Evolutionary conservation across 23 red algal species (phyloP), one percentile per base, ranked within the genome.

Genomic region (Cyanidioschyzon merolae): DNA sequence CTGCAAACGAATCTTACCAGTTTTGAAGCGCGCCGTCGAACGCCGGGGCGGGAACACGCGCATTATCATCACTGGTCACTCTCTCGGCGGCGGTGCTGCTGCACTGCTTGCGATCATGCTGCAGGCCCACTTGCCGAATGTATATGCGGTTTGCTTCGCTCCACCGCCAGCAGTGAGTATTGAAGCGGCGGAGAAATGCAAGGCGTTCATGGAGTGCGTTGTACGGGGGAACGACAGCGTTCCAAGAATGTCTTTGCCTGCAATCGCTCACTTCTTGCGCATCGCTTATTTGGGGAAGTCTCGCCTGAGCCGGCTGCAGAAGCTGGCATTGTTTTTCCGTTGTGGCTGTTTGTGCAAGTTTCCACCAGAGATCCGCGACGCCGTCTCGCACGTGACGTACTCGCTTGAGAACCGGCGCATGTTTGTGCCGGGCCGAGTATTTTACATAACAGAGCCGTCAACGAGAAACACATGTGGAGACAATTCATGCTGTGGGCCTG

Each of bases 151-250:
- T 40, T 81, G 78, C 50, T 81, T 71, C 59, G 78, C 78, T 12
- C 78, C 78, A 39, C 78, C 78, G 35, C 78, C 78, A 1, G 37
- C 68, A 32, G 59, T 81, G 78, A 81, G 78, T n/a, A 71, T 71
- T 67, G 38, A 54, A 26, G 59, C 68, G 45, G 78, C 78, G 12
- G 78, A 81, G 50, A 58, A 26, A 41, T 81, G 78, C 34, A 39
- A 59, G 1, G 54, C 78, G 39, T 81, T 81, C 59, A 58, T 81
- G 24, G 38, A 71, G 27, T 81, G 45, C 16, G 59, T 81, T 34
- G 78, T 40, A 35, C 39, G 68, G 18, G 37, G 68, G 34, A 81
- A 81, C 29, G 78, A 81, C 59, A 81, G 59, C 41, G 78, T 81
- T 2, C 78, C 78, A 32, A 12, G 78, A 16, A 71, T 81, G 45